Conservation (phyloP, 164 flowering plant species). For the Chimonanthus salicifolius region DNA sequence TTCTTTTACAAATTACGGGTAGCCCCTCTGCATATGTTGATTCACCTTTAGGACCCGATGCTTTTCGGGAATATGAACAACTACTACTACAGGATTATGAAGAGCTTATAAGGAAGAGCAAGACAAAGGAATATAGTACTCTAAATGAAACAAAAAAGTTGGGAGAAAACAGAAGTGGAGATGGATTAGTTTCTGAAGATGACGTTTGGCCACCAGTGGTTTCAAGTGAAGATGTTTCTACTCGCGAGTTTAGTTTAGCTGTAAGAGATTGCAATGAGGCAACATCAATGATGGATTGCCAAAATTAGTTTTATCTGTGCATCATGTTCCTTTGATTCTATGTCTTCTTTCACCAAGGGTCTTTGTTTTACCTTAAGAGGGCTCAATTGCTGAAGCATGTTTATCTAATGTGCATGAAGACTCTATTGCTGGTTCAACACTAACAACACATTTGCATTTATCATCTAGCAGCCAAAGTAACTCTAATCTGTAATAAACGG, state of each 20-base stretch:
- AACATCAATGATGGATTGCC: slow-evolving; percentile 26
- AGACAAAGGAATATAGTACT: slow-evolving; percentile 19
- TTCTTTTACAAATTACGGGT: slow-evolving; percentile 31
- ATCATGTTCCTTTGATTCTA: slow-evolving; percentile 83
- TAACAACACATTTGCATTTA: slow-evolving; percentile 93
- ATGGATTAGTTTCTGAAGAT: slow-evolving; percentile 32
- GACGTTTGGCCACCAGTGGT: slow-evolving; percentile 56
- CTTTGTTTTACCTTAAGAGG: slow-evolving; percentile 91
- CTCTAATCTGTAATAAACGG: background rate
- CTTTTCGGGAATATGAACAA: slow-evolving; percentile 83
- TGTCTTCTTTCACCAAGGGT: slow-evolving; percentile 82
- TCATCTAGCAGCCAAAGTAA: slow-evolving; percentile 85
- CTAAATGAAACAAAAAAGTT: slow-evolving; percentile 12
- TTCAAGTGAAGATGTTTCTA: slow-evolving; percentile 33
- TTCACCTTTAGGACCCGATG: slow-evolving; percentile 98
- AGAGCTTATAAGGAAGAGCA: slow-evolving; percentile 55
- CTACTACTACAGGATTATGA: slow-evolving; percentile 91
- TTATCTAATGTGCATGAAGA: slow-evolving; percentile 60
- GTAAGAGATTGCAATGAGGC: slow-evolving; percentile 25
- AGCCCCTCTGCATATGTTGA: slow-evolving; percentile 79
- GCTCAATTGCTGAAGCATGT: slow-evolving; percentile 78
- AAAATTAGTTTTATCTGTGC: slow-evolving; percentile 62
- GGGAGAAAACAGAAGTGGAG: slow-evolving; percentile 18
- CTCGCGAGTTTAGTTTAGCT: slow-evolving; percentile 25
- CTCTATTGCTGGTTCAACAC: slow-evolving; percentile 75